Evolutionary conservation across 192 early-diverging fungal species (phyloP).

Genomic region (Coemansia umbellata): DNA sequence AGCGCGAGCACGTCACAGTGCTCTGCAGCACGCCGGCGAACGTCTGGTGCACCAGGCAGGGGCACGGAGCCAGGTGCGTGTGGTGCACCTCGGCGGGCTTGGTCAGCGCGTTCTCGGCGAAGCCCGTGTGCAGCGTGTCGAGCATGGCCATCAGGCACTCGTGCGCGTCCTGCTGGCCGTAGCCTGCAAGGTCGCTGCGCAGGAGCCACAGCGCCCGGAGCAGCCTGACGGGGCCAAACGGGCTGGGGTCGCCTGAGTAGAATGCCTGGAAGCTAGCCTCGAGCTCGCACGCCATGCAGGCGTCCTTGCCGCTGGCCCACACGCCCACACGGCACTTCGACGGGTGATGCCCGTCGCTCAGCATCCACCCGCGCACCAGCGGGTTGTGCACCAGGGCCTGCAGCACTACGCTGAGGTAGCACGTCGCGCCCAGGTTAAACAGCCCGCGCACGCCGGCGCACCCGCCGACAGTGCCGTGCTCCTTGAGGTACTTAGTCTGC

Average conservation of each 20-base stretch:
- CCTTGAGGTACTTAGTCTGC: constrained; percentile 38
- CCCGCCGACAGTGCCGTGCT: constrained; percentile 23
- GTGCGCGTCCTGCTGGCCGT: constrained; percentile 95
- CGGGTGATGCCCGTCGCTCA: constrained; percentile 84
- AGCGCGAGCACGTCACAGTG: constrained; percentile 80
- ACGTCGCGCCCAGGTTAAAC: constrained; percentile 90
- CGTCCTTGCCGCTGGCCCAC: neutral
- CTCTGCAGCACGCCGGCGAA: constrained; percentile 89
- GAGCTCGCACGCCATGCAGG: constrained; percentile 93
- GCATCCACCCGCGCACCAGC: constrained; percentile 79
- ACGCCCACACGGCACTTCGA: constrained; percentile 53
- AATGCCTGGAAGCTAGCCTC: constrained; percentile 78
- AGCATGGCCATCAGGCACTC: constrained; percentile 92
- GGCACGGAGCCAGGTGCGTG: constrained; percentile 51
- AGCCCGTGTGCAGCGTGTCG: constrained; percentile 76
- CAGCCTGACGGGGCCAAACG: constrained; percentile 80
- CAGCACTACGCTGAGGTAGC: constrained; percentile 93
- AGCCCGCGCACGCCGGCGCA: constrained; percentile 78
- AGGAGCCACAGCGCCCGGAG: constrained; percentile 88
- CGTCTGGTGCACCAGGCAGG: constrained; percentile 84
- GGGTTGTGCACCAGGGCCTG: constrained; percentile 94
- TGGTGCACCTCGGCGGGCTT: constrained; percentile 7
- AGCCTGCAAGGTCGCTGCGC: constrained; percentile 81
- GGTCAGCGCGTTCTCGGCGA: constrained; percentile 44
- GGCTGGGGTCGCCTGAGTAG: constrained; percentile 62